Percentiles rank a stretch among this genome's conserved stretches.
Conservation (phyloP, 148 eudicot genomes). For the Rhododendron ovatum region DNA sequence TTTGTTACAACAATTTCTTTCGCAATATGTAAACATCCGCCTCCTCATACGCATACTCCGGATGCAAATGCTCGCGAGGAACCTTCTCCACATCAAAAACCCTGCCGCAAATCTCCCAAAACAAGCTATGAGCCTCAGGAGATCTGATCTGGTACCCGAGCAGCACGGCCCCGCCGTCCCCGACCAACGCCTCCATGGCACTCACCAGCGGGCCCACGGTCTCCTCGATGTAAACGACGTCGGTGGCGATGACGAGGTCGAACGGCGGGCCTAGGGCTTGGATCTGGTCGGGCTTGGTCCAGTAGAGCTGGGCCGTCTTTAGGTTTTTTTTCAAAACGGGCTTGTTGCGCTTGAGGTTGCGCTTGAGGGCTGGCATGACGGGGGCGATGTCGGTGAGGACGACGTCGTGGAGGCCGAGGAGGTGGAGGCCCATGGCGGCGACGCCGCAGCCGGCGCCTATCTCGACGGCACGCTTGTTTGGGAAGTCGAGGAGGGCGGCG, state of each 20-base stretch:
- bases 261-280: constrained; percentile 48
- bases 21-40: constrained; percentile 64
- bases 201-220: constrained; percentile 53
- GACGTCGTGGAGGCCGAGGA: constrained; percentile 64
- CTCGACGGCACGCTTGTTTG: constrained; percentile 61
- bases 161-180: constrained; percentile 64
- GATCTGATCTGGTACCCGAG: constrained; percentile 81
- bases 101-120: constrained; percentile 56
- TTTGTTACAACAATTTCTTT: constrained; percentile 26
- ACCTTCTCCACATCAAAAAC: constrained; percentile 63
- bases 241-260: constrained; percentile 75
- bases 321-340: constrained; percentile 44
- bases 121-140: constrained; percentile 71
- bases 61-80: constrained; percentile 71
- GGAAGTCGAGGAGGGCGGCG: constrained; percentile 61
- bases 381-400: constrained; percentile 76
- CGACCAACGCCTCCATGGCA: constrained; percentile 54
- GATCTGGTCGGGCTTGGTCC: constrained; percentile 66
- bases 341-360: constrained; percentile 68
- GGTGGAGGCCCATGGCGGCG: constrained; percentile 72
- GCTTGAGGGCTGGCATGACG: constrained; percentile 87
- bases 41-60: constrained; percentile 79
- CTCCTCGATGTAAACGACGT: constrained; percentile 84
- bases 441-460: constrained; percentile 90
- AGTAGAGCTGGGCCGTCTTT: constrained; percentile 60